Evolutionary conservation across 2,329 filamentous ascomycete genomes (phyloP), one percentile per base, ranked within the genome.

Genomic region (Cercospora citrullina): DNA sequence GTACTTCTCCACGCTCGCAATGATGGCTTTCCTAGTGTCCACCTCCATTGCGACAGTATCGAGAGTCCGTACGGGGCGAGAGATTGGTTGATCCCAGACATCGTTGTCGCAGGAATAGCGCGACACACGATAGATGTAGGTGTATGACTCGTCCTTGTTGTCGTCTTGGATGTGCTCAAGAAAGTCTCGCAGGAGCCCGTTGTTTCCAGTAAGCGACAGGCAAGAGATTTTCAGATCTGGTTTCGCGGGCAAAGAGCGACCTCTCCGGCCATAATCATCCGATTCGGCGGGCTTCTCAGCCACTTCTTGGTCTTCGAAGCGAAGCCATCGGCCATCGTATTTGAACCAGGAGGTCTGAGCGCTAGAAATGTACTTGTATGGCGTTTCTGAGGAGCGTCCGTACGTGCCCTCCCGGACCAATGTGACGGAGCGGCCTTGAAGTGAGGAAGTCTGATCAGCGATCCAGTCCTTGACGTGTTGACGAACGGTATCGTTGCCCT

Each of bases 1-100:
- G 71, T 92, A 94, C 71, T 92, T 90, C 70, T 90, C 90, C 71
- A 94, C 89, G 73, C 94, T 91, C 31, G 81, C 81, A 7, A 93
- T 78, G 2, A 94, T 82, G 18, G 83, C 81, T 1, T 84, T 81
- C 77, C 93, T 94, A 73, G 90, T 85, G 30, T 83, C 76, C 9
- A 84, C 80, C 69, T 92, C 90, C 12, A 95, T 84, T 0, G 92
- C 87, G 0, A 95, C 91, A 0, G 91, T 93, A 61, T 84, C 83
- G 80, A 94, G 89, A 1, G 89, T 88, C n/a, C 91, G 83, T 12
- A 89, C 87, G 0, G 90, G 90, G 1, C 90, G 83, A 48, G 85
- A 72, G 0, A 77, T 73, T 18, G 79, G 75, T 5, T 74, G 69
- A 36, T 75, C 72, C 81, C 81, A 83, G 2, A 59, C 30, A 12